A percentile compares a stretch with the other conserved stretches of the same genome.
Evolutionary conservation across 306 rosid species (phyloP).

Genomic region (Mimosa bimucronata): DNA sequence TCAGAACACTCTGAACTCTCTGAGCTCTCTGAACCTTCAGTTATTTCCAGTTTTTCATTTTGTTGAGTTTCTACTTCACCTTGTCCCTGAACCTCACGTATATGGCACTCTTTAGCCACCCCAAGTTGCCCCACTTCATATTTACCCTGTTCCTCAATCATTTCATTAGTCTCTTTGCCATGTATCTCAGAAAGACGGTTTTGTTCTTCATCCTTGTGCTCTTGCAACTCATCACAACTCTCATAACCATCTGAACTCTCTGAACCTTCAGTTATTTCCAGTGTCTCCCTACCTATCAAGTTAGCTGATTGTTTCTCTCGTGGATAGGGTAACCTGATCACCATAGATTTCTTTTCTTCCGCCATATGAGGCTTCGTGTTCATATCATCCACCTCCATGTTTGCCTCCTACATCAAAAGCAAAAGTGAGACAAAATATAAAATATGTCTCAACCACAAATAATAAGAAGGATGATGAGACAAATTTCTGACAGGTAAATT

Average conservation of each 20-base stretch:
- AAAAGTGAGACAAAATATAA: not conserved
- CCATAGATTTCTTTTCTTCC: not conserved
- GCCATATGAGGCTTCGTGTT: not conserved
- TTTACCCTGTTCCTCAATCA: constrained; percentile 9
- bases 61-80: not conserved
- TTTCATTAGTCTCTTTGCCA: not conserved
- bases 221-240: not conserved
- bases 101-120: not conserved
- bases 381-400: not conserved
- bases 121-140: constrained; percentile 4
- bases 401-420: constrained; percentile 9
- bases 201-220: constrained; percentile 7
- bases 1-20: too few relatives aligned
- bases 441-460: not conserved
- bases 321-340: not conserved
- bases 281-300: not conserved
- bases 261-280: not conserved
- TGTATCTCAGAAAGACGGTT: constrained; percentile 13
- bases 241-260: too few relatives aligned
- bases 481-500: not conserved
- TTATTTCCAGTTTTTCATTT: too few relatives aligned
- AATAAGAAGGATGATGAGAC: not conserved
- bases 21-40: too few relatives aligned
- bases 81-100: not conserved
- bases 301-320: not conserved